Conservation (phyloP, 305 asterid genomes). For the Solanum hybrid region DNA sequence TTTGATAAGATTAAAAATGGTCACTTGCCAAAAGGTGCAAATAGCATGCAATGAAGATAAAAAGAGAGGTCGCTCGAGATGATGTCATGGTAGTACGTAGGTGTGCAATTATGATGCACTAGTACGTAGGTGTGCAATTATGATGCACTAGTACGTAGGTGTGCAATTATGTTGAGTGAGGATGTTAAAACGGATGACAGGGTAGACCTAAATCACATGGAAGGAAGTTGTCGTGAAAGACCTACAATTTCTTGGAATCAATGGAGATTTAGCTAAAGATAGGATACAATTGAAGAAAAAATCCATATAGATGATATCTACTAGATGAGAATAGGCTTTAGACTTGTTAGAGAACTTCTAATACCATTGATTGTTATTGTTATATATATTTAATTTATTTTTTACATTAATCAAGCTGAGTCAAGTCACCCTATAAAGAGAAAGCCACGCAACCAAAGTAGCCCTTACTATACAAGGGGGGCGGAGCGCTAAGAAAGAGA, state of each 20-base stretch:
- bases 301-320: not conserved
- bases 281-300: not conserved
- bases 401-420: not conserved
- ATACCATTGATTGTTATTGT: not conserved
- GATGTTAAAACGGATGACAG: not conserved
- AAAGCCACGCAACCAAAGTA: no score
- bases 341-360: not conserved
- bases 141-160: not conserved
- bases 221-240: not conserved
- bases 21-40: not conserved
- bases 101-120: not conserved
- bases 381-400: not conserved
- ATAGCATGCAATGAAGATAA: not conserved
- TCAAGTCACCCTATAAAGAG: no score
- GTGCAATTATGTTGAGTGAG: not conserved
- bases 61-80: not conserved
- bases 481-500: no score
- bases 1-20: not conserved
- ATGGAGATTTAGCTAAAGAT: not conserved
- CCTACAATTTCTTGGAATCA: not conserved
- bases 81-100: not conserved
- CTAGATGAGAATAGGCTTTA: not conserved
- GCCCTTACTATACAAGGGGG: no score
- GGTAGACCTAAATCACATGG: not conserved
- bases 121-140: not conserved